Percentiles rank a stretch among this genome's conserved stretches.
phyloP scores from a whole-genome alignment of 805 yeast species.

The Ogataea methanolica region DNA sequence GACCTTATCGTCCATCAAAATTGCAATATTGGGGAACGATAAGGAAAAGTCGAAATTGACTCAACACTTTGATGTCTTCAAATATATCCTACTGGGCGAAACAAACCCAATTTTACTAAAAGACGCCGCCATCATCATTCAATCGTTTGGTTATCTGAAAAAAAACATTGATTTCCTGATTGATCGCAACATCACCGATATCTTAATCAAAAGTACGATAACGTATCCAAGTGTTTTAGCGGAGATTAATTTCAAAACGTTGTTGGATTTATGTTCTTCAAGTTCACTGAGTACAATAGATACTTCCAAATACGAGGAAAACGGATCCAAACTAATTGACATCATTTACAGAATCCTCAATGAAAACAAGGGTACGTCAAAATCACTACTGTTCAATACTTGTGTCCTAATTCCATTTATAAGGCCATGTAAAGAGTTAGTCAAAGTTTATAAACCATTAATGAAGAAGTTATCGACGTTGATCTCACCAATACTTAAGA shows the following conservation, averaged over 20 bases:
- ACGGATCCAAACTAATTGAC: constrained; percentile 13
- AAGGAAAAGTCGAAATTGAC: constrained; percentile 20
- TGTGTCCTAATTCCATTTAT: constrained; percentile 25
- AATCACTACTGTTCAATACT: constrained; percentile 16
- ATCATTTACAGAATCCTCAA: constrained; percentile 12
- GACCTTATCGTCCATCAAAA: constrained; percentile 12
- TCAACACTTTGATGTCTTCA: constrained; percentile 9
- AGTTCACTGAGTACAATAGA: constrained; percentile 14
- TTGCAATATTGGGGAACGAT: constrained; percentile 27
- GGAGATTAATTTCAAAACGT: constrained; percentile 23
- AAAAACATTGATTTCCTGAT: constrained; percentile 18
- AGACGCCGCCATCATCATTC: constrained; percentile 23
- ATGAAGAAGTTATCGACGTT: constrained; percentile 17
- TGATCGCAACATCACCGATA: constrained; percentile 7
- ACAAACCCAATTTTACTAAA: constrained; percentile 12
- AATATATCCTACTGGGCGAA: constrained; percentile 10
- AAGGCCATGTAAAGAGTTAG: constrained; percentile 5
- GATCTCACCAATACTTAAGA: constrained; percentile 20
- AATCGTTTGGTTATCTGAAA: constrained; percentile 25
- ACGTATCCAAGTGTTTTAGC: constrained; percentile 16
- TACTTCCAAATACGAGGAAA: constrained; percentile 1
- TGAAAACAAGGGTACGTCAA: constrained; percentile 1
- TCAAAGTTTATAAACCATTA: constrained; percentile 17
- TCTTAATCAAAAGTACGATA: constrained; percentile 18
- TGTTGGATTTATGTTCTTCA: constrained; percentile 21